Evolutionary conservation across 345 rosid genomes (phyloP).

Genomic region (Hibiscus syriacus): DNA sequence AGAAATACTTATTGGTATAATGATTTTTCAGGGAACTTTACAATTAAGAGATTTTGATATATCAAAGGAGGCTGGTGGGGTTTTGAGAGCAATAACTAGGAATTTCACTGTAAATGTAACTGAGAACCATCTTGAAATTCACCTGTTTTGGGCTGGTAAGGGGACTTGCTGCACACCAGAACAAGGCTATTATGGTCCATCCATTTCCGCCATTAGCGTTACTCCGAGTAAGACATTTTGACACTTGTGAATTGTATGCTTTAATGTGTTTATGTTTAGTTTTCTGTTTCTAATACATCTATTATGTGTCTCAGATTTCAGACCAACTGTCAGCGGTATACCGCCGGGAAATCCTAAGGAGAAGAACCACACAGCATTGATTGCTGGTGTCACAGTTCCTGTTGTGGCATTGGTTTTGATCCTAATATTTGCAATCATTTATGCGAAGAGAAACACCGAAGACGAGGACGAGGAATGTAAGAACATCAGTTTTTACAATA

Average conservation of each 20-base stretch:
- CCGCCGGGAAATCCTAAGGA: not conserved
- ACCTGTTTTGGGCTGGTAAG: conserved; percentile 70
- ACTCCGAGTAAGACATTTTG: conserved; percentile 10
- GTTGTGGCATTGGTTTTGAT: conserved; percentile 13
- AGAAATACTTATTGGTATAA: not conserved
- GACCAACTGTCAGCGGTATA: conserved; percentile 9
- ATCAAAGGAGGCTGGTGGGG: conserved; percentile 30
- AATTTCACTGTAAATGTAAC: conserved; percentile 35
- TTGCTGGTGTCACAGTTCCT: conserved; percentile 21
- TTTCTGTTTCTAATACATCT: not conserved
- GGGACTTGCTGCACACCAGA: conserved; percentile 49
- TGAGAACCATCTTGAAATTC: conserved; percentile 49
- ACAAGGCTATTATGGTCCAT: conserved; percentile 55
- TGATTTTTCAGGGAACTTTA: conserved; percentile 24
- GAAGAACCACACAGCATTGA: conserved; percentile 14
- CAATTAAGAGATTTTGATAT: conserved; percentile 28
- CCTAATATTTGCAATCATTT: conserved; percentile 6
- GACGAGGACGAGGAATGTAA: conserved; percentile 22
- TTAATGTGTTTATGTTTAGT: not conserved
- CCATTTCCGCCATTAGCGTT: conserved; percentile 34
- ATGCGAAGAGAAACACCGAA: not conserved
- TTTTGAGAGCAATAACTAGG: conserved; percentile 13
- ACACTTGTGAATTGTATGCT: not conserved
- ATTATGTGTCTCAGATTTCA: conserved; percentile 14
- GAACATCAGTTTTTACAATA: not conserved